Evolutionary conservation across 805 yeast genomes (phyloP).

Genomic region (Metschnikowia lochheadii): DNA sequence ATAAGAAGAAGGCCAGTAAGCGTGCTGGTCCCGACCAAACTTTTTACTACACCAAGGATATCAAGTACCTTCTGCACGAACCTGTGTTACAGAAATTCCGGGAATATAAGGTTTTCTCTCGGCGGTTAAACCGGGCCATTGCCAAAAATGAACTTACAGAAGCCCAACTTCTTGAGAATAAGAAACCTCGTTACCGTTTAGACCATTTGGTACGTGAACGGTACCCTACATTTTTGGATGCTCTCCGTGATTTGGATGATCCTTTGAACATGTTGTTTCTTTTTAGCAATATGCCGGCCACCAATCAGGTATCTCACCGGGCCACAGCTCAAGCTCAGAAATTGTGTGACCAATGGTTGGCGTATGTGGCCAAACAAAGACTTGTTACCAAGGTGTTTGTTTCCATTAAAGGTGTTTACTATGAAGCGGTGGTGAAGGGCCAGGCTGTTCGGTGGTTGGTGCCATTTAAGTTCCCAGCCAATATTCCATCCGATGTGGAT

Average conservation of each 20-base stretch:
- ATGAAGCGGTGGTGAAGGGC: constrained; percentile 84
- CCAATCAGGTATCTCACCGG: constrained; percentile 71
- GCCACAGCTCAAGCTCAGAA: constrained; percentile 85
- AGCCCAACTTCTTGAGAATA: constrained; percentile 80
- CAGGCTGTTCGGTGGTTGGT: constrained; percentile 95
- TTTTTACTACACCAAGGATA: constrained; percentile 89
- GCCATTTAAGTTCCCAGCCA: constrained; percentile 95
- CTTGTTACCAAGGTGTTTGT: constrained; percentile 85
- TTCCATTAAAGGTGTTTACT: constrained; percentile 94
- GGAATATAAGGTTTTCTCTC: constrained; percentile 92
- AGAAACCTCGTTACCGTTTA: constrained; percentile 78
- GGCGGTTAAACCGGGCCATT: constrained; percentile 81
- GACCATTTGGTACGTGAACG: constrained; percentile 92
- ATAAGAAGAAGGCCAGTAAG: constrained; percentile 93
- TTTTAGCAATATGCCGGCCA: constrained; percentile 93
- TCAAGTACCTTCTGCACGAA: constrained; percentile 91
- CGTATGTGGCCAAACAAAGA: constrained; percentile 83
- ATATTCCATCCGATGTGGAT: constrained; percentile 90
- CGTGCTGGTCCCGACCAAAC: constrained; percentile 97
- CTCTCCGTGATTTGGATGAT: constrained; percentile 90
- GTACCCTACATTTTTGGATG: constrained; percentile 90
- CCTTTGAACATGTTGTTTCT: constrained; percentile 92
- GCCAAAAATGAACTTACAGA: constrained; percentile 89
- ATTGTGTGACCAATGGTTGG: constrained; percentile 92
- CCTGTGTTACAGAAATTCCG: constrained; percentile 88